Evolutionary conservation across 148 eudicot species (phyloP).

Genomic region (Rhododendron simsii): DNA sequence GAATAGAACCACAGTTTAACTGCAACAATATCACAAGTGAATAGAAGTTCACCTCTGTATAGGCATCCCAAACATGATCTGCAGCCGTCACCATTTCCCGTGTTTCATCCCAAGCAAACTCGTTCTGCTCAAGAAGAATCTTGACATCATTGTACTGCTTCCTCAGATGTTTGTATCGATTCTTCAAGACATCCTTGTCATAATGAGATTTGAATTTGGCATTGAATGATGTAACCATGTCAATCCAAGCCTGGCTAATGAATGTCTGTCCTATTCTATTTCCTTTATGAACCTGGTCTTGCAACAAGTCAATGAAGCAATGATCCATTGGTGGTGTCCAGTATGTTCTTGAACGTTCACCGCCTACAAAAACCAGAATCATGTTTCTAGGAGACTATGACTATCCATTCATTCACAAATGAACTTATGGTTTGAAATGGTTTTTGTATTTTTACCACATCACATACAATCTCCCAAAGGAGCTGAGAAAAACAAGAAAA

Average conservation of each 20-base stretch:
- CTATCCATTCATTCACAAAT: background rate
- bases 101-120: constrained; percentile 31
- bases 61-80: constrained; percentile 33
- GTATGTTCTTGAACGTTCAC: constrained; percentile 35
- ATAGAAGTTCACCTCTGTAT: constrained; percentile 17
- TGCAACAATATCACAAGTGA: background rate
- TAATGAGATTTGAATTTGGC: constrained; percentile 26
- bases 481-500: background rate
- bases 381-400: background rate
- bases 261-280: constrained; percentile 32
- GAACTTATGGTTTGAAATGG: background rate
- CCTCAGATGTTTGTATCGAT: constrained; percentile 36
- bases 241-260: constrained; percentile 30
- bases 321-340: constrained; percentile 40
- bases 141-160: constrained; percentile 32
- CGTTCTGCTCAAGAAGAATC: constrained; percentile 24
- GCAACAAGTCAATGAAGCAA: constrained; percentile 31
- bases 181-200: constrained; percentile 31
- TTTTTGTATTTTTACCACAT: background rate
- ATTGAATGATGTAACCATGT: constrained; percentile 33
- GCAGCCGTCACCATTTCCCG: constrained; percentile 38
- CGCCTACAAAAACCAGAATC: constrained; percentile 18
- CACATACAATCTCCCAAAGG: background rate
- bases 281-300: constrained; percentile 30
- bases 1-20: background rate